These are phyloP conservation scores for Lentithecium fluviatile DNA, from an alignment of 495 filamentous ascomycete genomes.

Conservation along the genomic window DNA sequence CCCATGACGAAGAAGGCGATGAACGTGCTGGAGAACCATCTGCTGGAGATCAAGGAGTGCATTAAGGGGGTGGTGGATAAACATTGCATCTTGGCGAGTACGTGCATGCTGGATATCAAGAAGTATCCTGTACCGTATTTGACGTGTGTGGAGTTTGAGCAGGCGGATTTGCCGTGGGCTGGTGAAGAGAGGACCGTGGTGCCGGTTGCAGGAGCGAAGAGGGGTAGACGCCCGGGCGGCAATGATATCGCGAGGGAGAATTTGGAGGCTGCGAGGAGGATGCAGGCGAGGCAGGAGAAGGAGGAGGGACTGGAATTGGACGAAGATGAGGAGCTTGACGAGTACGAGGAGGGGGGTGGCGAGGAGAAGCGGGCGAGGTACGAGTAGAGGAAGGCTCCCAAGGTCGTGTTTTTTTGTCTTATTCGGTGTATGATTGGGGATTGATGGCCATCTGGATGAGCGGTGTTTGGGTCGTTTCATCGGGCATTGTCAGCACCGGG, in stretches of 20 bases:
- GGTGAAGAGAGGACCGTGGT: conserved; percentile 3
- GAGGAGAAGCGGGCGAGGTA: conserved; percentile 5
- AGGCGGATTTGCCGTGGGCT: conserved; percentile 42
- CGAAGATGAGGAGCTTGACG: background rate
- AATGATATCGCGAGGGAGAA: conserved; percentile 17
- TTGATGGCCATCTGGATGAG: no score
- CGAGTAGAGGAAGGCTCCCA: background rate
- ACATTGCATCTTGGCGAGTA: conserved; percentile 12
- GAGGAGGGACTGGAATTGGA: background rate
- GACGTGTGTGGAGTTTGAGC: conserved; percentile 41
- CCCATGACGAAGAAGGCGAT: conserved; percentile 41
- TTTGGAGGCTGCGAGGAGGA: background rate
- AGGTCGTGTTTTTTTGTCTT: no score
- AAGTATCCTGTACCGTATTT: conserved; percentile 38
- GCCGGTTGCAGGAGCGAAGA: background rate
- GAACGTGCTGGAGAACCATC: conserved; percentile 34
- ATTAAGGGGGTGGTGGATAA: conserved; percentile 21
- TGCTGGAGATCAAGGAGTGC: conserved; percentile 37
- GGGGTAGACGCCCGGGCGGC: conserved; percentile 1
- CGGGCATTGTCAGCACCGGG: no score
- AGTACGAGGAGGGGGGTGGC: background rate
- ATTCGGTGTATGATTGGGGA: background rate
- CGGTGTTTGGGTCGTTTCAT: no score
- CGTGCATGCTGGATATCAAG: conserved; percentile 22
- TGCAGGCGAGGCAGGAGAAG: background rate